These are phyloP conservation scores for Lasiosphaeria ovina DNA, from an alignment of 495 filamentous ascomycete genomes.

Conservation along the genomic window DNA sequence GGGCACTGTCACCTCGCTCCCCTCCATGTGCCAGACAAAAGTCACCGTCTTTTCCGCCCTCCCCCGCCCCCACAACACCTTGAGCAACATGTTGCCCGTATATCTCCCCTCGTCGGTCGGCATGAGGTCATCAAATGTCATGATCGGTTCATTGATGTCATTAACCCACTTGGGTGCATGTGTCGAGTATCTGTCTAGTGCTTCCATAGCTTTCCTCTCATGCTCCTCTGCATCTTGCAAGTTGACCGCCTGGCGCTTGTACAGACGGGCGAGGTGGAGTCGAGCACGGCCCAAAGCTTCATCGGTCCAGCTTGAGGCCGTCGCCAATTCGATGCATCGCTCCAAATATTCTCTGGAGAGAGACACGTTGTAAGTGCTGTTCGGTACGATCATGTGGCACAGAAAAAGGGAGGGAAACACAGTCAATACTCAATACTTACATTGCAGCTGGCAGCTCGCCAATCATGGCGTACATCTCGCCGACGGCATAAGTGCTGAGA, in stretches of 20 bases:
- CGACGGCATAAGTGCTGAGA: conserved; percentile 32
- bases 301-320: neutral
- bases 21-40: too few species aligned
- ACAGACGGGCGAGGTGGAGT: conserved; percentile 13
- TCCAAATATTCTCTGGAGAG: conserved; percentile 7
- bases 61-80: neutral
- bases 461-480: conserved; percentile 16
- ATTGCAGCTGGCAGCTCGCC: conserved; percentile 13
- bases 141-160: conserved; percentile 6
- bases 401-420: neutral
- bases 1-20: too few species aligned
- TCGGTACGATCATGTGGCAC: neutral
- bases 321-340: conserved; percentile 12
- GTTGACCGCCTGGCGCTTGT: conserved; percentile 6
- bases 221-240: neutral
- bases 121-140: conserved; percentile 20
- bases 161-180: neutral
- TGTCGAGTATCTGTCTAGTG: neutral
- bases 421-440: conserved; percentile 5
- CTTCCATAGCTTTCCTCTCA: neutral
- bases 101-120: conserved; percentile 15
- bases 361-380: neutral
- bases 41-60: too few species aligned
- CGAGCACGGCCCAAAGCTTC: conserved; percentile 10
- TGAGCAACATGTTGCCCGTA: conserved; percentile 10